Evolutionary conservation across 306 rosid species (phyloP).

Genomic region (Inga leiocalycina): DNA sequence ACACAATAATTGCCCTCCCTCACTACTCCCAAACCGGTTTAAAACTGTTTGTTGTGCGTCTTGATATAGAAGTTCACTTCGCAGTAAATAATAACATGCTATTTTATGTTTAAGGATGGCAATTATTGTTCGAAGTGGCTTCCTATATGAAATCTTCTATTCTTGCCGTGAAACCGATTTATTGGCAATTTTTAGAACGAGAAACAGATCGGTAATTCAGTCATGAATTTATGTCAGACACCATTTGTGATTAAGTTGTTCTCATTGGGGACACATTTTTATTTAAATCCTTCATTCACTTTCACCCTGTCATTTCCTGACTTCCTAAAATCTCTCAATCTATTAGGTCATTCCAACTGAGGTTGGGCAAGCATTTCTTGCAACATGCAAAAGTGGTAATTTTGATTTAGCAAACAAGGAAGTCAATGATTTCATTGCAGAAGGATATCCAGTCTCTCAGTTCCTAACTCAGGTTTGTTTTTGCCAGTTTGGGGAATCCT

Average conservation of each 20-base stretch:
- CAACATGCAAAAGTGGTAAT: constrained; percentile 81
- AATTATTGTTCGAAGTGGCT: background rate
- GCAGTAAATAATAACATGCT: background rate
- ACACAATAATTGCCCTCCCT: background rate
- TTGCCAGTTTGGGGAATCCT: constrained; percentile 19
- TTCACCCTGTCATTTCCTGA: constrained; percentile 18
- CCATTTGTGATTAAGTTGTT: background rate
- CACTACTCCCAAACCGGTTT: background rate
- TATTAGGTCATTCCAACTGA: constrained; percentile 69
- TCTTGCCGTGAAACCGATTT: constrained; percentile 5
- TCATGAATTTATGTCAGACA: background rate
- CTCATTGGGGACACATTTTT: background rate
- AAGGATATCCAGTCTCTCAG: constrained; percentile 95
- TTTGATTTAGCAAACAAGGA: constrained; percentile 90
- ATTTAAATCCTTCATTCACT: background rate
- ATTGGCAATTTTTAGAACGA: background rate
- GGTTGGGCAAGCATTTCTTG: constrained; percentile 57
- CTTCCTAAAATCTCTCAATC: constrained; percentile 23
- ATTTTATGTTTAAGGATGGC: constrained; percentile 7
- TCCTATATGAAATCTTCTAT: background rate
- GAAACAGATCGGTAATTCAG: constrained; percentile 1
- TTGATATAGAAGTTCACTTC: background rate
- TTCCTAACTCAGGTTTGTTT: constrained; percentile 71
- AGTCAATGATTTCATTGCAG: constrained; percentile 84
- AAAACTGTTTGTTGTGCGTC: background rate